Base-by-base conservation (phyloP, 2,329 filamentous ascomycete species). In the Didymella arachidicola region DNA sequence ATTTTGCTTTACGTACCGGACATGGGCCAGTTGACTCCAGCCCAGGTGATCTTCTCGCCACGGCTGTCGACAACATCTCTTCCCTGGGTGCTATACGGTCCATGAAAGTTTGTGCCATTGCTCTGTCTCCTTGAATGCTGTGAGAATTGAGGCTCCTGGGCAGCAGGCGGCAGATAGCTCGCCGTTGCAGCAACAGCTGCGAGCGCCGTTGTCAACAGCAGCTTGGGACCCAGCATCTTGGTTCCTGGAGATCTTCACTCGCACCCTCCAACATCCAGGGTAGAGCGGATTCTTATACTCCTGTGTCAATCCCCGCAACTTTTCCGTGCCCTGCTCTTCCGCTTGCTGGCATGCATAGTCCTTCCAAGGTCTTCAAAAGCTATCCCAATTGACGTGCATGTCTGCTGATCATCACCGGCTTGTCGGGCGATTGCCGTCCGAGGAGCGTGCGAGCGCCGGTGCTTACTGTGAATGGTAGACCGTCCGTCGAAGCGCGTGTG, bases 11-110 rank as follows among this genome's bases (percentile, higher is more conserved):
- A 58, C 64, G 26, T 67, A 71, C 70, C 69, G 29, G 68, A 70
- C 68, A 72, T 70, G 7, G 83, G 83, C 85, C 85, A 87, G 78
- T 87, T 87, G 70, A 85, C 79, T 71, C 85, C 87, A n/a, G 83
- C 82, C 59, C 87, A 78, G 72, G 86, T 87, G 61, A 87, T 79
- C 43, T 83, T 83, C 38, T 72, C 57, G 3, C 74, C 73, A 7
- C 62, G 61, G 7, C 67, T 64, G 59, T 81, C 73, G 2, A 77
- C 65, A 47, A 81, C 79, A 66, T 78, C 79, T 50, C 79, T 65
- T 30, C 72, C 74, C 27, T 64, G 56, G 14, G 75, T 77, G 36
- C 67, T 73, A 46, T 75, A 77, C 7, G 74, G 74, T 50, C 74
- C 75, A 64, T 75, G 59, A 62, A 72, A 72, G 14, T 61, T 61